Percentiles rank a stretch among this genome's conserved stretches.
Conservation (phyloP, 768 basidiomycete genomes). For the Trametes cubensis region DNA sequence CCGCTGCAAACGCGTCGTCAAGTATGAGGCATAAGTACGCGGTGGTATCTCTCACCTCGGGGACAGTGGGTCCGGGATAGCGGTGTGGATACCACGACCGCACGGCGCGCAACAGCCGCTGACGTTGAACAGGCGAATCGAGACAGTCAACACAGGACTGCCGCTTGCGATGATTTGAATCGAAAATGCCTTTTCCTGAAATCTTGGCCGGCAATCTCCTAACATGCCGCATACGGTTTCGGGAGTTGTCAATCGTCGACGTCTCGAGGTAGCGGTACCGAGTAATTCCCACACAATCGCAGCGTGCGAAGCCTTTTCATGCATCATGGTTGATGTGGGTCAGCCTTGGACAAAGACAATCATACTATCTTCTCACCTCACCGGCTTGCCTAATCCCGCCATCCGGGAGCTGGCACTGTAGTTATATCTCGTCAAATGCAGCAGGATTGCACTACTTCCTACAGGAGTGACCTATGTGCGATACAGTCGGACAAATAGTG, state of each 20-base stretch:
- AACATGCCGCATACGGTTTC: neutral
- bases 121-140: neutral
- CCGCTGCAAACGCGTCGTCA: neutral
- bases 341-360: too few species aligned
- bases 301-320: too few species aligned
- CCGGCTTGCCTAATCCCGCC: too few species aligned
- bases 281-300: neutral
- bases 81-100: neutral
- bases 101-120: neutral
- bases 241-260: neutral
- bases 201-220: slow-evolving; percentile 8
- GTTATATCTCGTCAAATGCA: too few species aligned
- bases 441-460: too few species aligned
- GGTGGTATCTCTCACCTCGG: neutral
- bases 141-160: too few species aligned
- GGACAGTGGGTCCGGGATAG: neutral
- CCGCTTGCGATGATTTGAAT: neutral
- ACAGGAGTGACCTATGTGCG: neutral
- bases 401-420: too few species aligned
- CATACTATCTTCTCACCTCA: too few species aligned
- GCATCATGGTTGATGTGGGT: too few species aligned
- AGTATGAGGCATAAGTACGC: neutral
- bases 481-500: neutral
- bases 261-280: neutral
- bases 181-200: neutral